Evolutionary conservation across 2,329 filamentous ascomycete species (phyloP).

Genomic region (Scopulariopsis brevicaulis): DNA sequence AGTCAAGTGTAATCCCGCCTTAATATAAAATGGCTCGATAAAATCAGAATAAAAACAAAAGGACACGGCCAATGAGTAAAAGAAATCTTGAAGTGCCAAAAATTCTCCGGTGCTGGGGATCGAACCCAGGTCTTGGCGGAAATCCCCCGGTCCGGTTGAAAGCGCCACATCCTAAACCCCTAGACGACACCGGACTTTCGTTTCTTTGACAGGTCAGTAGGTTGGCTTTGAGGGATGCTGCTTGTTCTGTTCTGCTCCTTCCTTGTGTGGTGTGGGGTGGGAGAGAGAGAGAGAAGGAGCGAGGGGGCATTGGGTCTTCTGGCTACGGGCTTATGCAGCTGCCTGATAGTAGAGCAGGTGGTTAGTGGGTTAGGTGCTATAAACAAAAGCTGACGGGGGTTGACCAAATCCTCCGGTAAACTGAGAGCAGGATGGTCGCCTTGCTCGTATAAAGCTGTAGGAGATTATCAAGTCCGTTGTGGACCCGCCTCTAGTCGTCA

Average conservation of each 20-base stretch:
- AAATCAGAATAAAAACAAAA: neutral
- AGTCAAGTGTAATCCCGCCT: neutral
- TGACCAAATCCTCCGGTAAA: no score
- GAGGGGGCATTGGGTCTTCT: no score
- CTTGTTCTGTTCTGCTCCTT: neutral
- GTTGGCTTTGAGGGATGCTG: neutral
- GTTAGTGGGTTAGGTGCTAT: no score
- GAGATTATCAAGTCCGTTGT: no score
- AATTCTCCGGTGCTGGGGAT: conserved; percentile 4
- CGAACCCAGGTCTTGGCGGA: conserved; percentile 5
- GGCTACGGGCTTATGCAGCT: no score
- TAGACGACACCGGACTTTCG: conserved; percentile 4
- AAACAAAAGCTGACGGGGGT: no score
- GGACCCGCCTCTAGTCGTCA: no score
- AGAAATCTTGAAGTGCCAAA: neutral
- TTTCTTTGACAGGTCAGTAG: neutral
- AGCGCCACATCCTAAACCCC: conserved; percentile 5
- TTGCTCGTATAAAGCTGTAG: no score
- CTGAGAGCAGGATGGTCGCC: no score
- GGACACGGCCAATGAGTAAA: neutral
- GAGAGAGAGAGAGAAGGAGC: no score
- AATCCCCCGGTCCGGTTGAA: neutral
- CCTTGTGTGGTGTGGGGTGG: neutral
- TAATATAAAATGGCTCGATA: neutral
- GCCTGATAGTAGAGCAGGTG: no score